A percentile compares a stretch with the other conserved stretches of the same genome.
These are phyloP conservation scores for Globisporangium lucens DNA, from an alignment of 352 stramenopile genomes.

Conservation along the genomic window DNA sequence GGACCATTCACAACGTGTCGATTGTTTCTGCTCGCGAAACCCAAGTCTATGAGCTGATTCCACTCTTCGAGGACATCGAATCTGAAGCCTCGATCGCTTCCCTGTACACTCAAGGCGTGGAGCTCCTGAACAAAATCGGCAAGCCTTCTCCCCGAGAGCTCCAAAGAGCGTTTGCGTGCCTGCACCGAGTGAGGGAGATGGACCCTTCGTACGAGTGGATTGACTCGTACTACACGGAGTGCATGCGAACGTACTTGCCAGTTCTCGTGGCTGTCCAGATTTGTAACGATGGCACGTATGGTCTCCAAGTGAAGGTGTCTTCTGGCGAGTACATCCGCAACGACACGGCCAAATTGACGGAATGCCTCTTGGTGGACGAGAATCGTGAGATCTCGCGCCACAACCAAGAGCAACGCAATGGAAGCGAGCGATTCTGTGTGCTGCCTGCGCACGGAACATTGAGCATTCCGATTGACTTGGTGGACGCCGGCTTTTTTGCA, in stretches of 20 bases:
- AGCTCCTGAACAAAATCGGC: constrained; percentile 62
- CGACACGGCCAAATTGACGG: constrained; percentile 68
- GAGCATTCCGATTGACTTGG: constrained; percentile 72
- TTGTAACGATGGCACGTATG: constrained; percentile 64
- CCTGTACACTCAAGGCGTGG: constrained; percentile 68
- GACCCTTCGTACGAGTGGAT: constrained; percentile 84
- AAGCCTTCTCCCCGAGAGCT: constrained; percentile 54
- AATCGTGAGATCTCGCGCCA: constrained; percentile 40
- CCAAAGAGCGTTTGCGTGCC: constrained; percentile 69
- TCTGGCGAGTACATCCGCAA: constrained; percentile 74
- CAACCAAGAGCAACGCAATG: constrained; percentile 54
- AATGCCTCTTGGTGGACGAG: constrained; percentile 68
- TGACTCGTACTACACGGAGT: constrained; percentile 75
- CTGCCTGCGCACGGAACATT: constrained; percentile 49
- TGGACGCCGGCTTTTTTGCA: constrained; percentile 65
- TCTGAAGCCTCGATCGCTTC: constrained; percentile 57
- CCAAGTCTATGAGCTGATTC: constrained; percentile 77
- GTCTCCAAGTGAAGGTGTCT: constrained; percentile 77
- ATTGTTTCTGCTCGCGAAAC: constrained; percentile 66
- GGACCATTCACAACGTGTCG: constrained; percentile 59
- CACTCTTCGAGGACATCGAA: constrained; percentile 71
- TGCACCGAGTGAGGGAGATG: constrained; percentile 63
- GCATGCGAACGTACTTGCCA: constrained; percentile 63
- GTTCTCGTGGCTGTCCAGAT: constrained; percentile 70
- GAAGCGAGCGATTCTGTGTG: constrained; percentile 50